Evolutionary conservation across 192 early-diverging fungal genomes (phyloP), one percentile per base, ranked within the genome.

Genomic region (Physocladia obscura): DNA sequence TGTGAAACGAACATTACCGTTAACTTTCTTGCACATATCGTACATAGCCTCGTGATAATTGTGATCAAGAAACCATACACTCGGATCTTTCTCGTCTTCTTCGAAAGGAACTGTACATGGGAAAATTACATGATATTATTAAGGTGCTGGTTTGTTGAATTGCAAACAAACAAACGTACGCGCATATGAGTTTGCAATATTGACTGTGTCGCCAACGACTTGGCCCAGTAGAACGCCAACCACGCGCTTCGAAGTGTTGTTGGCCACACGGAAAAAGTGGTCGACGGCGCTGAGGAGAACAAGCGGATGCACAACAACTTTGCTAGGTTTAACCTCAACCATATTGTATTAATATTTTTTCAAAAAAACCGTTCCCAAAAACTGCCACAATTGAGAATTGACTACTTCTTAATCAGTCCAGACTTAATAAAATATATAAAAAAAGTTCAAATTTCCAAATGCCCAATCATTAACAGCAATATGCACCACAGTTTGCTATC

Each of bases 21-120:
- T 99, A 27, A 99, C 94, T 84, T 99, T 99, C 78, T 94, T 96
- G 79, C 97, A 99, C 97, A 99, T 99, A 62, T 98, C 96, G 64
- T 95, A 94, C 97, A 99, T 99, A 3, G 94, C 92, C 73, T 99
- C 97, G 35, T 95, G 93, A 76, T 97, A 99, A 81, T 97, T 95
- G 84, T 99, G 96, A 81, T 99, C 97, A 62, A 99, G 83, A 80
- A 95, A 99, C 97, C 97, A 99, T 3, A 98, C 94, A 3, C 88
- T 88, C 13, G 93, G 94, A 81, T 97, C 95, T 79, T 95, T 98
- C 69, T 98, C 96, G 69, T 99, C 97, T 78, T 99, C 97, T 81
- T 99, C 97, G 75, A 99, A 99, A 24, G 97, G 96, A 11, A 98
- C 96, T 98, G 74, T 11, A n/a, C n/a, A n/a, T n/a, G n/a, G n/a